Percentiles rank a stretch among this genome's conserved stretches.
phyloP scores from a whole-genome alignment of 805 yeast species.

The Metschnikowia proteae region DNA sequence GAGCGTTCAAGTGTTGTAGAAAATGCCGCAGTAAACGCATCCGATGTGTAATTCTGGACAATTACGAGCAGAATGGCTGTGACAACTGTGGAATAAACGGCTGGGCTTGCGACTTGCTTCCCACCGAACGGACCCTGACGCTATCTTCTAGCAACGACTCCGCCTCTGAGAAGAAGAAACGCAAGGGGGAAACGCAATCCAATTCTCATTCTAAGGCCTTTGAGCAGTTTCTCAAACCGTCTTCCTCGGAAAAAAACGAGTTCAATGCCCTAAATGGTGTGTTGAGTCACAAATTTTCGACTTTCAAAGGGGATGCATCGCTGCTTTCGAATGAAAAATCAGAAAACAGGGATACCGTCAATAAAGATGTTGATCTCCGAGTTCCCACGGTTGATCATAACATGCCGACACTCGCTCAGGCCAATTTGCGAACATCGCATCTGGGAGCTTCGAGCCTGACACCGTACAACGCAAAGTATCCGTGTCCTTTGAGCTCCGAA shows the following conservation, averaged over 20 bases:
- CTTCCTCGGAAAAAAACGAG: slow-evolving; percentile 1
- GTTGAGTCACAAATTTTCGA: slow-evolving; percentile 3
- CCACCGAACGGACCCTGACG: not conserved
- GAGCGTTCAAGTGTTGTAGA: slow-evolving; percentile 40
- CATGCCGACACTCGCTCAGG: slow-evolving; percentile 4
- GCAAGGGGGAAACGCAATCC: not conserved
- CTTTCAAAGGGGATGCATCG: not conserved
- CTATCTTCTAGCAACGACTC: not conserved
- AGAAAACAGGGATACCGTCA: no score
- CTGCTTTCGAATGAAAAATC: not conserved
- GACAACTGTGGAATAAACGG: slow-evolving; percentile 19
- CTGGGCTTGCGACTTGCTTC: slow-evolving; percentile 18
- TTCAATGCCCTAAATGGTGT: slow-evolving; percentile 4
- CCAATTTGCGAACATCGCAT: slow-evolving; percentile 1
- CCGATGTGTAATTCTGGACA: slow-evolving; percentile 19
- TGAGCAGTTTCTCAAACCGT: not conserved
- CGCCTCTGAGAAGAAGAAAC: not conserved
- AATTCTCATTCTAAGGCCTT: not conserved
- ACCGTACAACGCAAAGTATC: not conserved
- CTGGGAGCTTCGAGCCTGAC: not conserved
- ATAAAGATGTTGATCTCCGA: not conserved
- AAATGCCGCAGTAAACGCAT: slow-evolving; percentile 35
- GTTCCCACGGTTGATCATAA: not conserved
- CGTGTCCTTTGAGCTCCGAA: slow-evolving; percentile 2
- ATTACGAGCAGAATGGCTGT: slow-evolving; percentile 22